Evolutionary conservation across 345 rosid species (phyloP).

Genomic region (Zanthoxylum bungeanum): DNA sequence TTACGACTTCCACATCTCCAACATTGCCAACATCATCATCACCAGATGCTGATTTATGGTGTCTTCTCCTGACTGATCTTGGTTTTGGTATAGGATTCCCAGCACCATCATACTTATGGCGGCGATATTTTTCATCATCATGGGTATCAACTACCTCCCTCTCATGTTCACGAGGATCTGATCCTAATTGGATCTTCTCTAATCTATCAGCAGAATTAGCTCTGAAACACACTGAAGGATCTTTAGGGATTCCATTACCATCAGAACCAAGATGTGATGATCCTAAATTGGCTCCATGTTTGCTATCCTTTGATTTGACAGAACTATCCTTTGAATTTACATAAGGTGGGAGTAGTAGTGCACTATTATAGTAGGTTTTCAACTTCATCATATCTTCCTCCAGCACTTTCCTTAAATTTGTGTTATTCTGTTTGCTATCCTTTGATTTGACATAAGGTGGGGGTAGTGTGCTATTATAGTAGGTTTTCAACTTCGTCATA

Average conservation of each 20-base stretch:
- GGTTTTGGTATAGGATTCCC: too few species aligned
- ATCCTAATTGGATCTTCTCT: constrained; percentile 29
- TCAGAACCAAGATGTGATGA: constrained; percentile 27
- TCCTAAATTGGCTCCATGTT: constrained; percentile 25
- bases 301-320: constrained; percentile 39
- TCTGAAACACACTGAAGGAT: constrained; percentile 29
- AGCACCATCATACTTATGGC: constrained; percentile 23
- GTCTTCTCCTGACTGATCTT: constrained; percentile 62
- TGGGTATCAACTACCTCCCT: constrained; percentile 21
- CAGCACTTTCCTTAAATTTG: constrained; percentile 25
- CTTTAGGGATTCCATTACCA: constrained; percentile 25
- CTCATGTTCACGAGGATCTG: constrained; percentile 27
- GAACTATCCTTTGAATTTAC: constrained; percentile 36
- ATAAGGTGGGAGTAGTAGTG: constrained; percentile 79
- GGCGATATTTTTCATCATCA: constrained; percentile 16
- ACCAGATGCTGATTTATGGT: constrained; percentile 33
- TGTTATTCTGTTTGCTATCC: constrained; percentile 19
- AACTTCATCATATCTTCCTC: constrained; percentile 38
- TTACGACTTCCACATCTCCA: constrained; percentile 33
- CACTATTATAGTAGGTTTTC: constrained; percentile 37
- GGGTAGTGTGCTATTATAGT: constrained; percentile 41
- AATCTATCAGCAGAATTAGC: constrained; percentile 16
- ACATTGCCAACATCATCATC: constrained; percentile 31
- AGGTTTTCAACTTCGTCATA: constrained; percentile 34
- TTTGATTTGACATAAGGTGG: too few species aligned